Conservation (phyloP, 108 stramenopile genomes). For the Mediolabrus comicus region DNA sequence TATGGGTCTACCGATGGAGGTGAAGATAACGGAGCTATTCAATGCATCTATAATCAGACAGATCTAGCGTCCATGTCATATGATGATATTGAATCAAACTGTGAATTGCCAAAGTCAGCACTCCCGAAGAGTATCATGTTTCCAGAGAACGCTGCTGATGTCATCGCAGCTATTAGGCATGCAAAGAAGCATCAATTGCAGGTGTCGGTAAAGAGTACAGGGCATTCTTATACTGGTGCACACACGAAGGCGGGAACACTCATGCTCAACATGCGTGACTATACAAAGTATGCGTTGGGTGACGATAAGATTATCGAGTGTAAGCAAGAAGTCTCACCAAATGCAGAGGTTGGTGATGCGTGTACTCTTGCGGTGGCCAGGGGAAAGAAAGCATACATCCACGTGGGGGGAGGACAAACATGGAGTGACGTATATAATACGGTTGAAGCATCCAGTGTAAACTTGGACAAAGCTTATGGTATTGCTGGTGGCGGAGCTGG, state of each 20-base stretch:
- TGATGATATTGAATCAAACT: neutral
- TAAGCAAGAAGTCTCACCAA: neutral
- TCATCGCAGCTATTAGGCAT: conserved; percentile 9
- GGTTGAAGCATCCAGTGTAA: too few relatives aligned
- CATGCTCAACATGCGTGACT: conserved; percentile 1
- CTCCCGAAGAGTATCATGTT: neutral
- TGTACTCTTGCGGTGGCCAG: neutral
- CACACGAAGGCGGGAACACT: conserved; percentile 3
- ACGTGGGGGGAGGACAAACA: conserved; percentile 12
- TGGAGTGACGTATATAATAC: conserved; percentile 12
- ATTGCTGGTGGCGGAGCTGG: conserved; percentile 28
- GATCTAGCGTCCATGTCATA: neutral
- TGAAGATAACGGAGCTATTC: neutral
- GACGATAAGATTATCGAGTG: neutral
- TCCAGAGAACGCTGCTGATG: conserved; percentile 1
- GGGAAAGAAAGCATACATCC: neutral
- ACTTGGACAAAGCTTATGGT: conserved; percentile 10
- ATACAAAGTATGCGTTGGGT: neutral
- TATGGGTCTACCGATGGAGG: neutral
- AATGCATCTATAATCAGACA: neutral
- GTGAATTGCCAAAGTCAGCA: neutral
- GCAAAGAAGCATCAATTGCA: neutral
- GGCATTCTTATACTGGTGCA: conserved; percentile 25
- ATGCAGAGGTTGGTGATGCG: neutral
- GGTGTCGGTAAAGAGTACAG: conserved; percentile 27